Evolutionary conservation across 2,329 filamentous ascomycete species (phyloP), one percentile per base, ranked within the genome.

Genomic region (Hymenoscyphus occultus): DNA sequence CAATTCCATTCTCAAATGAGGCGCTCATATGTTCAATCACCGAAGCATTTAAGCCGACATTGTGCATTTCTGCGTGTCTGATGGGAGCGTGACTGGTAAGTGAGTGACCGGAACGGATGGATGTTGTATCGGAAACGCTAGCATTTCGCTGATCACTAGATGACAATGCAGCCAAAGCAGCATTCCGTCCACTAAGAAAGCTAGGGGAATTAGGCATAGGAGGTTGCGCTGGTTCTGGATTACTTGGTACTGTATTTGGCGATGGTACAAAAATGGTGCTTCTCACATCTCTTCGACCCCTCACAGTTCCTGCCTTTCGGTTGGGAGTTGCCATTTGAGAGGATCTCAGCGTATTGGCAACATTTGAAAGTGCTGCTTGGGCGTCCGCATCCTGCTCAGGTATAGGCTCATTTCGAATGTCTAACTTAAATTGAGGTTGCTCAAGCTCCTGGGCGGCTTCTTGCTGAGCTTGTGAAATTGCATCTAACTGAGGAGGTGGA

Each of bases 21-120:
- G 91, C 91, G 67, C 88, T 95, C n/a, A 98, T 87, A 0, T 90
- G 95, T 77, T 99, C 95, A 60, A 98, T 90, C 63, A 98, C 85
- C 14, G 94, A 98, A 3, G 91, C 88, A 76, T 92, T 95, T 5
- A 99, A 81, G 2, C 95, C 94, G 0, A 90, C 86, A 10, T 86
- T 85, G 62, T 89, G 85, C 78, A 96, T 83, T 19, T 97, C 93
- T 0, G 92, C 89, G 75, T 99, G 95, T 72, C 88, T 89, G 61
- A 86, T 80, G n/a, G 90, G 86, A 3, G 83, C 83, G 56, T 89
- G 80, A 56, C 87, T 86, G 67, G 87, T 88, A 54, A 94, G 79
- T 1, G 93, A 96, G 69, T 92, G 91, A 1, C 90, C 90, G 2
- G 95, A 99, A 59, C 93, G 89, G 66, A 98, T 90, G 0, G 95